Conservation (phyloP, 768 basidiomycete species). For the Cyclocybe cylindracea region DNA sequence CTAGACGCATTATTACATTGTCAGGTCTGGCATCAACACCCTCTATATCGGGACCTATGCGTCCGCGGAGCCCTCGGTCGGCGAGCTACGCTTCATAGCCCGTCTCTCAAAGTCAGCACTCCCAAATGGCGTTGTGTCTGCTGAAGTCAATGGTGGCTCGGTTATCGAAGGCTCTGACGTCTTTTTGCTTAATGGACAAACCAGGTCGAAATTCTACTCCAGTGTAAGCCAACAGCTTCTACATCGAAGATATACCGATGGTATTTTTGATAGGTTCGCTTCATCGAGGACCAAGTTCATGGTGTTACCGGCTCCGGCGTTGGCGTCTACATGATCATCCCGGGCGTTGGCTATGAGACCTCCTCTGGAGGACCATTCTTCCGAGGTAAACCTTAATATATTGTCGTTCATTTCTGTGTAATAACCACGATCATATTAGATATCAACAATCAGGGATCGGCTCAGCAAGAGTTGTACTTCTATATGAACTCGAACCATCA, state of each 20-base stretch:
- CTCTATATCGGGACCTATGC: conserved; percentile 48
- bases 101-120: conserved; percentile 42
- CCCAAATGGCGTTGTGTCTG: conserved; percentile 35
- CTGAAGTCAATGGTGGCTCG: conserved; percentile 42
- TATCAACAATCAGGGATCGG: conserved; percentile 47
- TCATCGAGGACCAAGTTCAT: conserved; percentile 53
- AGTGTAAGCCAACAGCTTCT: conserved; percentile 28
- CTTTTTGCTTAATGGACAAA: conserved; percentile 43
- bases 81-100: conserved; percentile 50
- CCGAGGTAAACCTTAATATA: conserved; percentile 30
- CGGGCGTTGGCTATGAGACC: conserved; percentile 43
- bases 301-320: conserved; percentile 47
- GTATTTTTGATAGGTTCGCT: conserved; percentile 33
- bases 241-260: not conserved
- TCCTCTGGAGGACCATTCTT: conserved; percentile 53
- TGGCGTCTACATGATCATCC: conserved; percentile 47
- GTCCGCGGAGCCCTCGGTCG: conserved; percentile 46
- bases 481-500: conserved; percentile 51
- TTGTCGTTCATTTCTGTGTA: not conserved
- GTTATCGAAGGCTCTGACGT: conserved; percentile 52
- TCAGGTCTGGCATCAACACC: conserved; percentile 42
- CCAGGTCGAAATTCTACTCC: conserved; percentile 50
- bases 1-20: conserved; percentile 49
- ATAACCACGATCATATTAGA: conserved; percentile 23
- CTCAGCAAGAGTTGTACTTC: conserved; percentile 49